Percentiles rank a stretch among this genome's conserved stretches.
Conservation (phyloP, 2,329 filamentous ascomycete genomes). For the Xylaria sp. region DNA sequence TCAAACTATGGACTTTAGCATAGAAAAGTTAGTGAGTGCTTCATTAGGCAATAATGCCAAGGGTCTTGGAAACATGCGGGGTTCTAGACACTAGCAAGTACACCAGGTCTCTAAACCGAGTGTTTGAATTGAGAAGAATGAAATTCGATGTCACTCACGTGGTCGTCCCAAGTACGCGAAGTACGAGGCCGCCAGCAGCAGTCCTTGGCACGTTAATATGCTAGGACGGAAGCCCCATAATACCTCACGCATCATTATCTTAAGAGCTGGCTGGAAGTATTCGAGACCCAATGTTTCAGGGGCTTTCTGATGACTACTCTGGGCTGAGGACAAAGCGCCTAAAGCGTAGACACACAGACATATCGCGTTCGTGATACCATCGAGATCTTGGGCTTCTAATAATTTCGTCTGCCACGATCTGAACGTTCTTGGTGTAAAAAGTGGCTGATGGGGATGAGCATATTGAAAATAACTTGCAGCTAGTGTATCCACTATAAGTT, state of each 20-base stretch:
- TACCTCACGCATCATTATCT: constrained; percentile 48
- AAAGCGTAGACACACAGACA: constrained; percentile 52
- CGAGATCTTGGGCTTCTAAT: constrained; percentile 41
- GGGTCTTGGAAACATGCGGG: neutral
- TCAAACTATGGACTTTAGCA: constrained; percentile 47
- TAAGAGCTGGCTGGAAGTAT: constrained; percentile 51
- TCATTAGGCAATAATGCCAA: neutral
- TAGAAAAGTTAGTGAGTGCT: constrained; percentile 3
- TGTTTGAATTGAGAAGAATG: neutral
- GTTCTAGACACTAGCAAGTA: neutral
- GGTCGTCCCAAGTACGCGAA: constrained; percentile 52
- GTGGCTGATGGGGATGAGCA: constrained; percentile 51
- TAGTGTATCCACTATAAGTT: constrained; percentile 41
- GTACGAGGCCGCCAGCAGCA: constrained; percentile 52
- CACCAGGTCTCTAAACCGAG: neutral
- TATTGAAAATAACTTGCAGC: constrained; percentile 49
- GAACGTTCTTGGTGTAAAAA: constrained; percentile 48
- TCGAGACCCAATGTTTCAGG: constrained; percentile 46
- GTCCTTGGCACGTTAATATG: constrained; percentile 48
- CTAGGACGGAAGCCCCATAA: constrained; percentile 49
- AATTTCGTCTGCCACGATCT: constrained; percentile 45
- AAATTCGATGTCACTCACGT: constrained; percentile 22
- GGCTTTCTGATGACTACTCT: constrained; percentile 35
- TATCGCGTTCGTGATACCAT: constrained; percentile 48
- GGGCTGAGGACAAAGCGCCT: constrained; percentile 44